These are phyloP conservation scores for Aspergillus felis DNA, from an alignment of 2,329 filamentous ascomycete genomes.

Conservation along the genomic window DNA sequence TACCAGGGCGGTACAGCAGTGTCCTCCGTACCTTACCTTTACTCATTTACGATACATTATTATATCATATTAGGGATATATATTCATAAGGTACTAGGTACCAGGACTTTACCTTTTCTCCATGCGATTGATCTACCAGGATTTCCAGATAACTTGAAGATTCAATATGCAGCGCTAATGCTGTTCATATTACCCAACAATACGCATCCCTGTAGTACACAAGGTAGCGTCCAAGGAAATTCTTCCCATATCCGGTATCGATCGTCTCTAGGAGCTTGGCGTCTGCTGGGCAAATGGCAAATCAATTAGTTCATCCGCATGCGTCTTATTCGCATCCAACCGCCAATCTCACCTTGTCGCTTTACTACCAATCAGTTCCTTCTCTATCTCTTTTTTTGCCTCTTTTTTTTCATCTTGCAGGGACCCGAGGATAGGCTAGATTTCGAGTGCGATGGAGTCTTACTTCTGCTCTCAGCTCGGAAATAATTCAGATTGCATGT, in stretches of 20 bases:
- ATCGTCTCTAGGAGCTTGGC: not conserved
- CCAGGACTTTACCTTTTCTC: not conserved
- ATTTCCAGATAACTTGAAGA: too few relatives aligned
- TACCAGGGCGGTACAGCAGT: too few relatives aligned
- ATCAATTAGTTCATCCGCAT: not conserved
- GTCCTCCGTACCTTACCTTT: too few relatives aligned
- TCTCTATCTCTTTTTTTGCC: constrained; percentile 2
- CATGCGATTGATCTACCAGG: too few relatives aligned
- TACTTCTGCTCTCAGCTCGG: too few relatives aligned
- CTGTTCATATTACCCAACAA: not conserved
- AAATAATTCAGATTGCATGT: not conserved
- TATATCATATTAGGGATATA: too few relatives aligned
- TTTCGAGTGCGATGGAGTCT: too few relatives aligned
- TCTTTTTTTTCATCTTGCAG: constrained; percentile 1
- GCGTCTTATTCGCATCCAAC: not conserved
- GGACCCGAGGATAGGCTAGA: too few relatives aligned
- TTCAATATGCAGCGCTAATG: not conserved
- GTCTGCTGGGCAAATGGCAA: not conserved
- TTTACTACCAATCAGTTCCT: not conserved
- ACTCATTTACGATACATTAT: too few relatives aligned
- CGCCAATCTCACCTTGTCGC: not conserved
- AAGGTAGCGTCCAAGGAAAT: not conserved
- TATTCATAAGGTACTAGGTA: too few relatives aligned
- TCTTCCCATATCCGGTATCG: not conserved
- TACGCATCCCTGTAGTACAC: not conserved